Percentiles rank a stretch among this genome's conserved stretches.
phyloP scores from a whole-genome alignment of 163 green algal species.

The Dunaliella salina region DNA sequence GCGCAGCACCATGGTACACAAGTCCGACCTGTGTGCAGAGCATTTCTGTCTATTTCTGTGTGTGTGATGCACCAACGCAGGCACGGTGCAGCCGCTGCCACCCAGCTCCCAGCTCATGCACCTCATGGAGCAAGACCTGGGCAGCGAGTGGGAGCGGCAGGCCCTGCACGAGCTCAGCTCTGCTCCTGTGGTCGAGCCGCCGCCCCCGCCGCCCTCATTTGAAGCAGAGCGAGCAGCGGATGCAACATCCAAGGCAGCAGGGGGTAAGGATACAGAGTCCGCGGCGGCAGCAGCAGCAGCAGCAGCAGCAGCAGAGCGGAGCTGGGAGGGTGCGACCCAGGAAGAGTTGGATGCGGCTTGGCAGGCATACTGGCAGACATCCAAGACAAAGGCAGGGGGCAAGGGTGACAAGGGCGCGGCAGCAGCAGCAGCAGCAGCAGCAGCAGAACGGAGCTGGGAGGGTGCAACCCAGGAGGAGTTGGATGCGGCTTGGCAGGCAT shows the following conservation, averaged over 20 bases:
- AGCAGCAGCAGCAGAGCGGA: slow-evolving; percentile 4
- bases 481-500: slow-evolving; percentile 20
- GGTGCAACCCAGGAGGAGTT: background rate
- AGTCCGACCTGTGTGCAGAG: background rate
- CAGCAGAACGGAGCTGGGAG: background rate
- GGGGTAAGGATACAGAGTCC: background rate
- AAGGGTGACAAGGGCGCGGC: background rate
- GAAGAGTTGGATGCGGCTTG: slow-evolving; percentile 15
- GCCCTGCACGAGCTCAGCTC: slow-evolving; percentile 27
- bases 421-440: slow-evolving; percentile 23
- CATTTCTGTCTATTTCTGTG: no score
- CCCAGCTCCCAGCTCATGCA: slow-evolving; percentile 29
- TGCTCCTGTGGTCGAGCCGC: slow-evolving; percentile 5
- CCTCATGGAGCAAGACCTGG: slow-evolving; percentile 37
- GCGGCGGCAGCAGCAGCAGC: slow-evolving; percentile 17
- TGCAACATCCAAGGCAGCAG: slow-evolving; percentile 16
- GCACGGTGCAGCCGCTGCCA: slow-evolving; percentile 33
- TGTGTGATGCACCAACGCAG: slow-evolving; percentile 5
- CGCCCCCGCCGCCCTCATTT: background rate
- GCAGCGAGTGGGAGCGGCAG: slow-evolving; percentile 41
- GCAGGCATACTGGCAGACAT: slow-evolving; percentile 17
- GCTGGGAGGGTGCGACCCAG: background rate
- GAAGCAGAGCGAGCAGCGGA: background rate
- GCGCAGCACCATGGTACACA: background rate
- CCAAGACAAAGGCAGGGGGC: slow-evolving; percentile 6